Evolutionary conservation across 2,329 filamentous ascomycete species (phyloP), one percentile per base, ranked within the genome.

Genomic region (Phaeosphaeria sp.): DNA sequence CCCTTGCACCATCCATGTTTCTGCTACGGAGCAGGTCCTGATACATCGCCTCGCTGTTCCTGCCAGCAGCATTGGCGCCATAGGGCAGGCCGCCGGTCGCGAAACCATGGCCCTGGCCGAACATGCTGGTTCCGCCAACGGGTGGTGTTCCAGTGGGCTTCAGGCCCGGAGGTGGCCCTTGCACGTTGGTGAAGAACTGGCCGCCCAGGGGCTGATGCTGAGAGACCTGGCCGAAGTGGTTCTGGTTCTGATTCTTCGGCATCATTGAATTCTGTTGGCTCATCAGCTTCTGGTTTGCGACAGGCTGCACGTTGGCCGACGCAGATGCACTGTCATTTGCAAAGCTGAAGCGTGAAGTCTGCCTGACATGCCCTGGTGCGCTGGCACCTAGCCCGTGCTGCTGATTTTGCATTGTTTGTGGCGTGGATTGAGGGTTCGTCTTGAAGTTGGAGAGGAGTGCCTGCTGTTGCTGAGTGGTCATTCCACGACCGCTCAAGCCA

Each of bases 71-170:
- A 59, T 83, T 78, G 52, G 80, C 82, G 54, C 82, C 79, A 60
- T 96, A 91, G 43, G 87, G 88, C 50, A 85, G 77, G 56, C 83
- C 84, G 57, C 84, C 82, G 60, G 86, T 89, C 46, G 91, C 91
- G 74, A 97, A 97, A 10, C 87, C 87, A 74, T 95, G 91, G 48
- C 90, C 90, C 77, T 97, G 93, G 27, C 92, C 91, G 78, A 97
- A 98, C 86, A 97, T 95, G 64, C 88, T 87, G 54, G 87, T 88
- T 51, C 88, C 87, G 64, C 84, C 87, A 68, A 91, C 93, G 17
- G 95, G 94, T 56, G 95, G 94, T 18, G 94, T 98, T 43, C 93
- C 92, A 2, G 93, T 93, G 21, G 94, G 96, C 80, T 99, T 99
- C 25, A 99, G 83, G 10, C 95, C 95, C 0, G 95, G 96, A 58